Percentiles rank a stretch among this genome's conserved stretches.
Evolutionary conservation across 192 early-diverging fungal species (phyloP).

Genomic region (Podila minutissima): DNA sequence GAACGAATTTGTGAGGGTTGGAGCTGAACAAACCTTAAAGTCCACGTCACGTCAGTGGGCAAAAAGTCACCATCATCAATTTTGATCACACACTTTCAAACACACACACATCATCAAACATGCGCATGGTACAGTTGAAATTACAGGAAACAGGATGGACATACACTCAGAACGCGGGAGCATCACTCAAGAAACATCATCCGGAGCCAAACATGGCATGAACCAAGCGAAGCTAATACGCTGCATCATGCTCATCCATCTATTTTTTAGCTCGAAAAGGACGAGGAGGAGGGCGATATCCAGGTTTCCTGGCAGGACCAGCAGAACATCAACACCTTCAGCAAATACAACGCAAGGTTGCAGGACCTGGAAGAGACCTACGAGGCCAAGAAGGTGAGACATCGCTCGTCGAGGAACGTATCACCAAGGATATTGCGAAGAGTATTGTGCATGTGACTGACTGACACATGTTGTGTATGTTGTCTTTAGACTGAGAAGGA

Average conservation of each 20-base stretch:
- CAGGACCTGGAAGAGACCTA: slow-evolving; percentile 83
- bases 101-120: neutral
- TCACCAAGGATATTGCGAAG: neutral
- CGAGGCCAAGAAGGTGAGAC: slow-evolving; percentile 80
- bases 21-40: no score
- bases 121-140: neutral
- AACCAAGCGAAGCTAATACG: no score
- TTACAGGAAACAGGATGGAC: neutral
- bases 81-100: neutral
- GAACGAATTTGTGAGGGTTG: no score
- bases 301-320: slow-evolving; percentile 99
- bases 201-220: neutral
- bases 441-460: neutral
- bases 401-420: neutral
- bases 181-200: neutral
- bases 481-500: slow-evolving; percentile 82
- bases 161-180: neutral
- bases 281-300: slow-evolving; percentile 85
- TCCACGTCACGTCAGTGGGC: no score
- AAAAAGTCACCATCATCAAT: no score
- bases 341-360: slow-evolving; percentile 81
- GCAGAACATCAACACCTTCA: slow-evolving; percentile 94
- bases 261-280: slow-evolving; percentile 43
- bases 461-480: neutral
- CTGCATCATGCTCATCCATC: no score